Percentiles rank a stretch among this genome's conserved stretches.
These are phyloP conservation scores for Penicillium sp. DNA, from an alignment of 2,329 filamentous ascomycete species.

Conservation along the genomic window DNA sequence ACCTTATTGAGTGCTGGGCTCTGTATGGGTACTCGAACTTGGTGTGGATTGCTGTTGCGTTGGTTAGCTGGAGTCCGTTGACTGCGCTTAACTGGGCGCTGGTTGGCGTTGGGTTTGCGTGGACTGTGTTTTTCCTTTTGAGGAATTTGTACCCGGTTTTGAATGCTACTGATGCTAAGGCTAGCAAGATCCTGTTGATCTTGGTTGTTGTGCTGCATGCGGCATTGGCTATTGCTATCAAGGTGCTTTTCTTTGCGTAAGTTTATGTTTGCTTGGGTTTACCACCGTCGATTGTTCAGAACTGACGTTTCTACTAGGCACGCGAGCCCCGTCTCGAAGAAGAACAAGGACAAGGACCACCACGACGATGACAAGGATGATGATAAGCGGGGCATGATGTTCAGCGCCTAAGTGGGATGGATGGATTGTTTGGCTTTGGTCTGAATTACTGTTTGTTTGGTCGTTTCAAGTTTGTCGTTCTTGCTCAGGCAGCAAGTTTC, in stretches of 20 bases:
- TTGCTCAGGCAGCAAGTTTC: slow-evolving; percentile 24
- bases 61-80: slow-evolving; percentile 85
- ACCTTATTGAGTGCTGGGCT: slow-evolving; percentile 90
- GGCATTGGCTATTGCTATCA: slow-evolving; percentile 88
- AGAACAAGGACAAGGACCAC: slow-evolving; percentile 35
- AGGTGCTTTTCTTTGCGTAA: slow-evolving; percentile 89
- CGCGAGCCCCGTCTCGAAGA: slow-evolving; percentile 57
- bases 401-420: slow-evolving; percentile 17
- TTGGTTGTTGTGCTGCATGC: slow-evolving; percentile 81
- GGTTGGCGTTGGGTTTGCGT: slow-evolving; percentile 76
- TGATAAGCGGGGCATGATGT: slow-evolving; percentile 32
- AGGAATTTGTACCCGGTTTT: slow-evolving; percentile 88
- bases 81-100: slow-evolving; percentile 89
- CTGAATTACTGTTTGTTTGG: slow-evolving; percentile 9
- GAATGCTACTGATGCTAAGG: slow-evolving; percentile 86
- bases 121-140: slow-evolving; percentile 78
- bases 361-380: slow-evolving; percentile 30
- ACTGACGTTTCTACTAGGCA: slow-evolving; percentile 48
- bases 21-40: slow-evolving; percentile 95
- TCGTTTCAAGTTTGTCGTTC: slow-evolving; percentile 4
- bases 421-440: not conserved
- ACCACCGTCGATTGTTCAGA: slow-evolving; percentile 8
- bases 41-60: slow-evolving; percentile 92
- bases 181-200: slow-evolving; percentile 80
- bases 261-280: slow-evolving; percentile 25